Percentiles rank a stretch among this genome's conserved stretches.
These are phyloP conservation scores for Rosa hybrid DNA, from an alignment of 331 rosid species.

Conservation along the genomic window DNA sequence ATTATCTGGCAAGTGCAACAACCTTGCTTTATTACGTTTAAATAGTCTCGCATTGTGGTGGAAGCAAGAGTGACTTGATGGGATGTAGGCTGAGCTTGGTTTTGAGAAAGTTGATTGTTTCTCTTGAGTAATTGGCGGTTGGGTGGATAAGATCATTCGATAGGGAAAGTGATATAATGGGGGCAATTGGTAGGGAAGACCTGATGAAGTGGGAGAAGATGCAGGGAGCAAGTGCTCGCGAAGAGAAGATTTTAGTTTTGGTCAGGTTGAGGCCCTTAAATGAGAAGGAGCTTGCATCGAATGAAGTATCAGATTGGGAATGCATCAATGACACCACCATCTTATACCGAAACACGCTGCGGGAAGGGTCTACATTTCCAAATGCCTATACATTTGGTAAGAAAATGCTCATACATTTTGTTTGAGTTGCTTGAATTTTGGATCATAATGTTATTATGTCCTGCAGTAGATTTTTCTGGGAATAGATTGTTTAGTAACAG, in stretches of 20 bases:
- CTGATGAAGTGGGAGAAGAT: slow-evolving; percentile 81
- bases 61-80: slow-evolving; percentile 31
- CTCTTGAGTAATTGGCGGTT: slow-evolving; percentile 25
- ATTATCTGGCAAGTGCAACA: slow-evolving; percentile 35
- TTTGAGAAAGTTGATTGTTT: slow-evolving; percentile 32
- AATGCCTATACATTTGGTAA: slow-evolving; percentile 94
- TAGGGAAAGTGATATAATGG: slow-evolving; percentile 57
- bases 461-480: slow-evolving; percentile 2
- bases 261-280: slow-evolving; percentile 89
- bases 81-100: slow-evolving; percentile 3
- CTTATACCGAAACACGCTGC: slow-evolving; percentile 83
- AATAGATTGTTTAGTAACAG: not conserved
- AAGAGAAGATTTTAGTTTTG: slow-evolving; percentile 94
- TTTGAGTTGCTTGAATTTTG: not conserved
- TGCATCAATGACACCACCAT: slow-evolving; percentile 91
- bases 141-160: slow-evolving; percentile 28
- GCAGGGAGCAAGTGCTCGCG: slow-evolving; percentile 64
- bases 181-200: slow-evolving; percentile 84
- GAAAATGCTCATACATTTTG: slow-evolving; percentile 25
- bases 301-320: slow-evolving; percentile 95
- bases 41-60: slow-evolving; percentile 38
- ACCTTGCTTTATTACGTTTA: slow-evolving; percentile 25
- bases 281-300: slow-evolving; percentile 68
- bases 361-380: slow-evolving; percentile 99
- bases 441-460: slow-evolving; percentile 6